Base-by-base conservation (phyloP, 2,329 filamentous ascomycete species). In the Colletotrichum tanaceti region DNA sequence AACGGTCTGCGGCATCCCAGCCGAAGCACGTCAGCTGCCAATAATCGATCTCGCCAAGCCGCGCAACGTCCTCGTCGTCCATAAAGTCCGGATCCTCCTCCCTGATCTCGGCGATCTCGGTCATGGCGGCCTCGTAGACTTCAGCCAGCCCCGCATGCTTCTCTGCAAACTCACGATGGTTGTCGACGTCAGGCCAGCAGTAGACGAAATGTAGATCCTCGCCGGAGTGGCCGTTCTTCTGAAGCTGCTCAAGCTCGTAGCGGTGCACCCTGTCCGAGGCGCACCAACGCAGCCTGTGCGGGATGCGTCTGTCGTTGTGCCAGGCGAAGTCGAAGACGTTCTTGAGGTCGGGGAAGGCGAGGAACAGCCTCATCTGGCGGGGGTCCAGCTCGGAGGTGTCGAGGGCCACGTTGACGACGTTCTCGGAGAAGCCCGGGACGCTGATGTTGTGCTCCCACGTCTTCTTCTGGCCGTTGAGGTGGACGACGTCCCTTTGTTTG, bases 101-200 rank as follows among this genome's bases (percentile, higher is more conserved):
- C 3, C 44, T 24, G 7, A 52, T 44, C 13, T 52, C 58, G 7
- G 46, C 43, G 2, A 68, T 14, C 28, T 54, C 61, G 0, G 44
- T 28, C 24, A 68, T 53, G 44, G 54, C 43, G 14, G 38, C 58
- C 9, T n/a, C 43, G 0, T 35, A 52, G 2, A 24, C 20, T 14
- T 43, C 32, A 32, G 24, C 14, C 24, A 39, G 20, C 9, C 35
- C 46, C 13, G 58, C 58, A 3, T 76, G 65, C 3, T 73, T 68
- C 35, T 72, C 71, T 1, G 76, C 77, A 66, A 77, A 79, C 9
- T 76, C 75, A 1, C 69, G 63, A 41, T 79, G 72, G 0, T 74
- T 70, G 4, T 75, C 72, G 0, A 75, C 35, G 32, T 82, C 74
- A 0, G 80, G 80, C 77, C 79, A 81, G 28, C 74, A 77, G 61